A percentile compares a stretch with the other conserved stretches of the same genome.
Evolutionary conservation across 768 basidiomycete species (phyloP).

Genomic region (Lentinula aciculospora): DNA sequence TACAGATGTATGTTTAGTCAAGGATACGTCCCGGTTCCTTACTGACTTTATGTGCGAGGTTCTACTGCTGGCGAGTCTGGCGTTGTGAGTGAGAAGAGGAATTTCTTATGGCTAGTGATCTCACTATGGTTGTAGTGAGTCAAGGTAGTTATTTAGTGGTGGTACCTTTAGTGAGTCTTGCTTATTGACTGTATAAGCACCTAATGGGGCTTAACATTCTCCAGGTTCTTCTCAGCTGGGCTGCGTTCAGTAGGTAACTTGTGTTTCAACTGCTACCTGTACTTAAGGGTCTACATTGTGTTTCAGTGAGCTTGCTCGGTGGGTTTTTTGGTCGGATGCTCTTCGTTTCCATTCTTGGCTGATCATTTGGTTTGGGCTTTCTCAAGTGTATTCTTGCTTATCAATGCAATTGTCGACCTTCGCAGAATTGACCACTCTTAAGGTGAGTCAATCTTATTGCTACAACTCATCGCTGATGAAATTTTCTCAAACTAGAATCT

Average conservation of each 20-base stretch:
- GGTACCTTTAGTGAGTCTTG: slow-evolving; percentile 4
- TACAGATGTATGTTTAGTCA: slow-evolving; percentile 7
- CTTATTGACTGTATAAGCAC: neutral
- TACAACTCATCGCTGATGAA: neutral
- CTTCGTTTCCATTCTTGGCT: neutral
- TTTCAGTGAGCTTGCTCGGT: neutral
- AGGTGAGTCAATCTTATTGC: neutral
- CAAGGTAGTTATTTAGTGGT: slow-evolving; percentile 6
- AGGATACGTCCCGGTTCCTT: neutral
- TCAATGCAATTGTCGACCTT: neutral
- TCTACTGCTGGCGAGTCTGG: slow-evolving; percentile 6
- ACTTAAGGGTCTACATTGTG: neutral
- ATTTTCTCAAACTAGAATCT: slow-evolving; percentile 6
- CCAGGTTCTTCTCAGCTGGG: neutral
- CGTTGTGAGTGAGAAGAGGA: neutral
- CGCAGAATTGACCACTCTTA: neutral
- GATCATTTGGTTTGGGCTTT: neutral
- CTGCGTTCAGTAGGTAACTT: neutral
- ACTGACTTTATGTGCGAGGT: neutral
- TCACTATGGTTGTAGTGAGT: slow-evolving; percentile 5
- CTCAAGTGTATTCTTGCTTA: neutral
- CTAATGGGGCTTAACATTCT: neutral
- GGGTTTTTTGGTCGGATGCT: neutral
- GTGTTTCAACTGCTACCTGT: neutral
- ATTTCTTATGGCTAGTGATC: neutral